Conservation (phyloP, 768 basidiomycete species). For the Hericium rajendrae region DNA sequence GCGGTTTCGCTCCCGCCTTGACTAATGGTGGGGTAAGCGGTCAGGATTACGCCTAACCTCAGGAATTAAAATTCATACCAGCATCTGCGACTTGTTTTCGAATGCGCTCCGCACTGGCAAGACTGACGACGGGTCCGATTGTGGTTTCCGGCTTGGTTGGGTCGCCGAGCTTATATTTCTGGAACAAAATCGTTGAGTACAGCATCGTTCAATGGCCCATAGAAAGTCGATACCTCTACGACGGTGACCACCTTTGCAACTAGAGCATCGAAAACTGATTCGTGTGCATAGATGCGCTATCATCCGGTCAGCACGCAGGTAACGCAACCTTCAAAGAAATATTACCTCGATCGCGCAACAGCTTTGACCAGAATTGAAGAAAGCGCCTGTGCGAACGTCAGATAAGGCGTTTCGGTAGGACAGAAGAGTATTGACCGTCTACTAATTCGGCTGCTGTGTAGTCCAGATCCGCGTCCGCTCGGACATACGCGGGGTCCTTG, state of each 20-base stretch:
- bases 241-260: constrained; percentile 62
- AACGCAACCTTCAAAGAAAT: background rate
- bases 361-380: constrained; percentile 97
- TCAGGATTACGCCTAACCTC: background rate
- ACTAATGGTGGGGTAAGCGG: constrained; percentile 30
- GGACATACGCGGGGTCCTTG: constrained; percentile 95
- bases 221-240: constrained; percentile 44
- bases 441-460: constrained; percentile 83
- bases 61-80: constrained; percentile 31
- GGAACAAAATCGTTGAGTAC: background rate
- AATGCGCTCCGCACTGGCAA: constrained; percentile 78
- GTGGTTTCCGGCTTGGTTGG: constrained; percentile 66
- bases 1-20: constrained; percentile 64
- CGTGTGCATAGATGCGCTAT: constrained; percentile 90
- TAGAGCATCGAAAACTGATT: constrained; percentile 71
- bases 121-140: constrained; percentile 87
- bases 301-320: background rate
- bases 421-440: constrained; percentile 53
- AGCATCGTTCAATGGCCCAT: background rate
- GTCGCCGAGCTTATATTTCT: constrained; percentile 83
- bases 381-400: constrained; percentile 45
- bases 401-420: background rate
- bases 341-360: constrained; percentile 87
- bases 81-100: constrained; percentile 83
- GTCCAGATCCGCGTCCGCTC: constrained; percentile 74